These are phyloP conservation scores for Mayamaea pseudoterrestris DNA, from an alignment of 108 stramenopile species.

Conservation along the genomic window DNA sequence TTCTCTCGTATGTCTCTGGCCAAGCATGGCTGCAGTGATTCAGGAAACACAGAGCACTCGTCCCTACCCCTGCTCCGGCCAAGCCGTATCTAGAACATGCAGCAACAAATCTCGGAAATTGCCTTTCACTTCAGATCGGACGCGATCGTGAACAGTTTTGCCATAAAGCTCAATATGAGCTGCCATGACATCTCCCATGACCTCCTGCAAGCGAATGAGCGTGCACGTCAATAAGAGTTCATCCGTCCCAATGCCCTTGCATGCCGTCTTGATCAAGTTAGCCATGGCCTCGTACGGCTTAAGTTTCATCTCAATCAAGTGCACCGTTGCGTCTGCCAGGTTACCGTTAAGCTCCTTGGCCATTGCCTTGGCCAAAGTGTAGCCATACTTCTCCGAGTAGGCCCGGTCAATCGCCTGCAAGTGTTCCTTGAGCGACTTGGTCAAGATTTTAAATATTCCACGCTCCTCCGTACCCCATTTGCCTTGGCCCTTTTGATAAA, in stretches of 20 bases:
- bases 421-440: constrained; percentile 27
- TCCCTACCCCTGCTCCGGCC: constrained; percentile 36
- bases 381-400: constrained; percentile 49
- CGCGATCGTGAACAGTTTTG: constrained; percentile 49
- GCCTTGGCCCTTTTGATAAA: constrained; percentile 49
- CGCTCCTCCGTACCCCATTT: constrained; percentile 50
- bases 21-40: too few relatives aligned
- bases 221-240: constrained; percentile 40
- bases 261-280: constrained; percentile 43
- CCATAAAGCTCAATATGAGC: constrained; percentile 43
- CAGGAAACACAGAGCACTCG: too few relatives aligned
- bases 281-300: constrained; percentile 47
- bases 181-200: constrained; percentile 26
- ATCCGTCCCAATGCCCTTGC: constrained; percentile 55
- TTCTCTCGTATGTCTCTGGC: too few relatives aligned
- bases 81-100: constrained; percentile 37
- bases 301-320: constrained; percentile 41
- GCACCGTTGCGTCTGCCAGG: constrained; percentile 23
- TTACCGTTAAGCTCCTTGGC: constrained; percentile 62
- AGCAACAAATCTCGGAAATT: constrained; percentile 35
- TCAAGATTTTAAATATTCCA: constrained; percentile 32
- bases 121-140: constrained; percentile 32
- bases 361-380: constrained; percentile 48
- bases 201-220: constrained; percentile 43
- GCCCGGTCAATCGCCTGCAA: constrained; percentile 21